These are phyloP conservation scores for Naganishia albida DNA, from an alignment of 1,284 basidiomycete species.

Conservation along the genomic window DNA sequence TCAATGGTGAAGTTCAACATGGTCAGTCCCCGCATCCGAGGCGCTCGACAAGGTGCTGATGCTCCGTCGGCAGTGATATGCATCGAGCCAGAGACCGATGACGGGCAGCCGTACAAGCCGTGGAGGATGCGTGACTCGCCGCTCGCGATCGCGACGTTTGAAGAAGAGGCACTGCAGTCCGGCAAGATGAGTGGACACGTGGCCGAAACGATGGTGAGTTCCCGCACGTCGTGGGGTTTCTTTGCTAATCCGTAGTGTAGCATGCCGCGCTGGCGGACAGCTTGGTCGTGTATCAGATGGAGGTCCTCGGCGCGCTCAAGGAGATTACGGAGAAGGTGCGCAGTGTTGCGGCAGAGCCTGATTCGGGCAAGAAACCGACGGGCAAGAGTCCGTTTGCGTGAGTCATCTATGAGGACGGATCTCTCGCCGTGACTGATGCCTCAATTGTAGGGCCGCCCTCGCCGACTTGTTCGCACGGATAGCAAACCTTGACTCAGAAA, in stretches of 20 bases:
- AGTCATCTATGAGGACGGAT: background rate
- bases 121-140: slow-evolving; percentile 52
- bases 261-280: slow-evolving; percentile 50
- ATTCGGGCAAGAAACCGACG: slow-evolving; percentile 9
- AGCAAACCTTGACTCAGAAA: slow-evolving; percentile 38
- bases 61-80: slow-evolving; percentile 47
- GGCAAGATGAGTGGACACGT: slow-evolving; percentile 13
- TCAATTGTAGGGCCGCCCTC: slow-evolving; percentile 30
- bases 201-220: slow-evolving; percentile 7
- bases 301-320: slow-evolving; percentile 46
- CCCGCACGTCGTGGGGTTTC: background rate
- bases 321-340: slow-evolving; percentile 37
- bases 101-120: slow-evolving; percentile 46
- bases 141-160: slow-evolving; percentile 42
- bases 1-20: slow-evolving; percentile 55
- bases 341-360: slow-evolving; percentile 8
- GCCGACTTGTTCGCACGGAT: slow-evolving; percentile 36
- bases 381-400: slow-evolving; percentile 32
- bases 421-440: background rate
- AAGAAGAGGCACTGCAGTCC: slow-evolving; percentile 33
- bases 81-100: slow-evolving; percentile 46
- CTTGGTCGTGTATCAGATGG: slow-evolving; percentile 51
- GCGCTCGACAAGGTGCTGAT: background rate
- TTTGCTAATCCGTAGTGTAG: slow-evolving; percentile 27
- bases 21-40: slow-evolving; percentile 42